These are phyloP conservation scores for Starmerella apicola DNA, from an alignment of 805 yeast species.

Conservation along the genomic window DNA sequence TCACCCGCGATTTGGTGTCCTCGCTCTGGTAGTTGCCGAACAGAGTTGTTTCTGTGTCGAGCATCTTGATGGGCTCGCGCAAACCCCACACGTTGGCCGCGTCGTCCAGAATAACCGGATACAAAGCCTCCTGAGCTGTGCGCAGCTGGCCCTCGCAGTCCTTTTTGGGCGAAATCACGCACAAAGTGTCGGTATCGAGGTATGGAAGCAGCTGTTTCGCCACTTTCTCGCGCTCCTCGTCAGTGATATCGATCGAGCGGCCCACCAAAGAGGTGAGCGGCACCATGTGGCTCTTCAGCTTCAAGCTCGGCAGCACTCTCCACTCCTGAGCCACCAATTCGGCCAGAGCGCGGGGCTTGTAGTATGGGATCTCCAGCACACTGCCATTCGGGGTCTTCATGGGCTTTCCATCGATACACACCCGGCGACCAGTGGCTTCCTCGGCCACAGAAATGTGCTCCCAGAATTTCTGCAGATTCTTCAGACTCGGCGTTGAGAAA, in stretches of 20 bases:
- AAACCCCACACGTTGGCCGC: slow-evolving; percentile 45
- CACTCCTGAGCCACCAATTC: slow-evolving; percentile 76
- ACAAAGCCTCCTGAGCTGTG: slow-evolving; percentile 62
- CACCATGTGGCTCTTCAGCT: slow-evolving; percentile 62
- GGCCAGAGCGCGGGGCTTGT: slow-evolving; percentile 42
- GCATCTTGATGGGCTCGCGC: slow-evolving; percentile 34
- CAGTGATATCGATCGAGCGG: slow-evolving; percentile 66
- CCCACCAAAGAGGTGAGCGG: slow-evolving; percentile 84
- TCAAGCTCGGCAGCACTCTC: slow-evolving; percentile 51
- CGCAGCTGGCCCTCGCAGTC: slow-evolving; percentile 81
- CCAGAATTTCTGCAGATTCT: slow-evolving; percentile 51
- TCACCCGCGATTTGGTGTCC: slow-evolving; percentile 48
- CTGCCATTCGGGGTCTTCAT: slow-evolving; percentile 77
- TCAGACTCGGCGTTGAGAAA: neutral
- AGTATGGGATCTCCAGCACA: slow-evolving; percentile 48
- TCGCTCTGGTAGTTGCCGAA: slow-evolving; percentile 64
- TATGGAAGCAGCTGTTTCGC: slow-evolving; percentile 57
- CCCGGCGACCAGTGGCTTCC: slow-evolving; percentile 31
- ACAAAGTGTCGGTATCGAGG: slow-evolving; percentile 85
- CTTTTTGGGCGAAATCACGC: slow-evolving; percentile 65
- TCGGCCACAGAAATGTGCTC: slow-evolving; percentile 45
- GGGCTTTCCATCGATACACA: slow-evolving; percentile 63
- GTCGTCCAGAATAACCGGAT: slow-evolving; percentile 58
- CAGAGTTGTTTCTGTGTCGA: slow-evolving; percentile 76
- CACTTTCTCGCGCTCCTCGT: slow-evolving; percentile 45